These are phyloP conservation scores for Hanseniaspora uvarum DNA, from an alignment of 1,139 yeast genomes.

Conservation along the genomic window DNA sequence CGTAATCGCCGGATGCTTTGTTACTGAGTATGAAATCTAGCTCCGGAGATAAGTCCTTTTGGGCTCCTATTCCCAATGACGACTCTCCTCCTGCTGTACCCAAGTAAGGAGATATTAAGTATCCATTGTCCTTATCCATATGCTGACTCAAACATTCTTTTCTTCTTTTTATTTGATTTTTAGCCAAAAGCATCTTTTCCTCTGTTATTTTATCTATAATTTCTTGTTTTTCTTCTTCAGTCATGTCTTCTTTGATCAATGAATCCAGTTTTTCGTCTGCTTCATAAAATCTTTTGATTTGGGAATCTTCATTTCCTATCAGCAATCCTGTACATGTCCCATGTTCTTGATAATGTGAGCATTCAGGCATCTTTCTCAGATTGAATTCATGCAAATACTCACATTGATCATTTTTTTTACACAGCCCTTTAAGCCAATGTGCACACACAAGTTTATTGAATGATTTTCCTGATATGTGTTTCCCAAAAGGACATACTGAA, in stretches of 20 bases:
- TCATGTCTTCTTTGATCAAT: not conserved
- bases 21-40: not conserved
- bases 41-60: slow-evolving; percentile 3
- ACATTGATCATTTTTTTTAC: slow-evolving; percentile 94
- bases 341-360: slow-evolving; percentile 74
- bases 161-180: slow-evolving; percentile 30
- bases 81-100: slow-evolving; percentile 15
- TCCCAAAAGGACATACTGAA: slow-evolving; percentile 55
- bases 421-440: slow-evolving; percentile 95
- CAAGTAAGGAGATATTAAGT: slow-evolving; percentile 5
- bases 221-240: slow-evolving; percentile 17
- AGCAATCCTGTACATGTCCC: slow-evolving; percentile 73
- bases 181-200: not conserved
- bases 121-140: slow-evolving; percentile 63
- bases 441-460: slow-evolving; percentile 86
- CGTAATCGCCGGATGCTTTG: not conserved
- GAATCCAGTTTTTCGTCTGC: slow-evolving; percentile 4
- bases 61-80: slow-evolving; percentile 3
- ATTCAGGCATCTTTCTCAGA: slow-evolving; percentile 92
- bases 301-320: slow-evolving; percentile 7
- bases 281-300: not conserved
- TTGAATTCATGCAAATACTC: slow-evolving; percentile 94
- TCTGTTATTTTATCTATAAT: not conserved
- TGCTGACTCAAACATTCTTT: slow-evolving; percentile 92
- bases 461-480: slow-evolving; percentile 75